phyloP scores from a whole-genome alignment of 2,329 filamentous ascomycete species.

The Geosmithia putterillii region DNA sequence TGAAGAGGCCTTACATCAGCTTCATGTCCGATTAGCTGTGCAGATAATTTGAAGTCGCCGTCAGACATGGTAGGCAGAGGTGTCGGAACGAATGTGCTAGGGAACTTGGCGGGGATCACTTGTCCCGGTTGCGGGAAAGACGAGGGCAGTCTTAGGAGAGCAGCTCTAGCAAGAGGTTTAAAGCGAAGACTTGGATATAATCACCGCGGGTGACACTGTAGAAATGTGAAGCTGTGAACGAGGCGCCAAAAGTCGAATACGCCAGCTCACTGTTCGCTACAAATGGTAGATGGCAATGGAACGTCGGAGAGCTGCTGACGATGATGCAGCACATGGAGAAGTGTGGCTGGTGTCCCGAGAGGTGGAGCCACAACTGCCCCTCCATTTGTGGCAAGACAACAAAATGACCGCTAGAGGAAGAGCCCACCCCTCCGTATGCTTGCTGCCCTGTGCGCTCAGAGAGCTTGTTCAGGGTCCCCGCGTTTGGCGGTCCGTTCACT shows the following conservation, averaged over 20 bases:
- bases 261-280: not conserved
- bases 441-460: not conserved
- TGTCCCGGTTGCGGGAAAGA: not conserved
- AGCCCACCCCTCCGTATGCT: not conserved
- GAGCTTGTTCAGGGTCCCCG: not conserved
- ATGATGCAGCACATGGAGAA: not conserved
- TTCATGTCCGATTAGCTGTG: slow-evolving; percentile 78
- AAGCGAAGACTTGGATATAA: not conserved
- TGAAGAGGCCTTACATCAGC: slow-evolving; percentile 60
- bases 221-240: not conserved
- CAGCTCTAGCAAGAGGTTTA: not conserved
- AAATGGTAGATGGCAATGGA: not conserved
- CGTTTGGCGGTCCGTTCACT: not conserved
- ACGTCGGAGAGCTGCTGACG: not conserved
- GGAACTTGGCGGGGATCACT: not conserved
- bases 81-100: not conserved
- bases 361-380: not conserved
- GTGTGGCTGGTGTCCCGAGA: not conserved
- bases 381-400: not conserved
- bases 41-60: slow-evolving; percentile 86
- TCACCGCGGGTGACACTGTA: not conserved
- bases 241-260: not conserved
- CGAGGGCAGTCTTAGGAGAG: not conserved
- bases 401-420: not conserved
- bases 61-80: slow-evolving; percentile 2